A percentile compares a stretch with the other conserved stretches of the same genome.
phyloP scores from a whole-genome alignment of 805 yeast species.

The Jamesozyma spencerorum region DNA sequence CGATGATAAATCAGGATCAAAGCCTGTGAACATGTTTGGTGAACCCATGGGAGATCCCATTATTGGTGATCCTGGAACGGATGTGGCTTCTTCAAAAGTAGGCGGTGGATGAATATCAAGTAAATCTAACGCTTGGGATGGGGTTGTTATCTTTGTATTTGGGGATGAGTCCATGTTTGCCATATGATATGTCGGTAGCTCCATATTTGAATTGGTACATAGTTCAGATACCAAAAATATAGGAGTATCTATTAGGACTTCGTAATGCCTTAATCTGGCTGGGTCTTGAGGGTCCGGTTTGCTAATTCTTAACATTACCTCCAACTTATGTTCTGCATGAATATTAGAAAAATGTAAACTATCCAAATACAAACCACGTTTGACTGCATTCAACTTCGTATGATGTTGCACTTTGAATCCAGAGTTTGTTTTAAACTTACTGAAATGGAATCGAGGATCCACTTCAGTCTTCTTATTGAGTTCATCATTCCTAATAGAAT shows the following conservation, averaged over 20 bases:
- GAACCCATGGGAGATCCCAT: slow-evolving; percentile 18
- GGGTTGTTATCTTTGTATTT: slow-evolving; percentile 8
- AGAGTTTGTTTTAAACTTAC: slow-evolving; percentile 15
- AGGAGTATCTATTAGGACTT: slow-evolving; percentile 74
- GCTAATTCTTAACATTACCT: slow-evolving; percentile 59
- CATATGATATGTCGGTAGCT: slow-evolving; percentile 32
- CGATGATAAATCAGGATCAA: slow-evolving; percentile 13
- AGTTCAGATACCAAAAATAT: slow-evolving; percentile 41
- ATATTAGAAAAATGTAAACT: slow-evolving; percentile 50
- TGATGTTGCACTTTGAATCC: slow-evolving; percentile 13
- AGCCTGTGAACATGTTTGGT: slow-evolving; percentile 9
- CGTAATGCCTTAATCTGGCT: slow-evolving; percentile 58
- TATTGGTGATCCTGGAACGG: slow-evolving; percentile 38
- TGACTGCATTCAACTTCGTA: slow-evolving; percentile 17
- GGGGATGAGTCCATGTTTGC: slow-evolving; percentile 11
- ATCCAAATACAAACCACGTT: slow-evolving; percentile 47
- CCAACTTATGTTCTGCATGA: slow-evolving; percentile 55
- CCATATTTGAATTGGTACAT: slow-evolving; percentile 31
- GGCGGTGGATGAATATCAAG: slow-evolving; percentile 34
- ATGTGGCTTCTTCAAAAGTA: slow-evolving; percentile 53
- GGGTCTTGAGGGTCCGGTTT: slow-evolving; percentile 43
- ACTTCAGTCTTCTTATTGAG: not conserved
- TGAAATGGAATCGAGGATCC: slow-evolving; percentile 9
- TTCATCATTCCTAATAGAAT: not conserved
- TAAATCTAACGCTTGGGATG: not conserved